Evolutionary conservation across 2,329 filamentous ascomycete genomes (phyloP).

Genomic region (Aspergillus puulaauensis): DNA sequence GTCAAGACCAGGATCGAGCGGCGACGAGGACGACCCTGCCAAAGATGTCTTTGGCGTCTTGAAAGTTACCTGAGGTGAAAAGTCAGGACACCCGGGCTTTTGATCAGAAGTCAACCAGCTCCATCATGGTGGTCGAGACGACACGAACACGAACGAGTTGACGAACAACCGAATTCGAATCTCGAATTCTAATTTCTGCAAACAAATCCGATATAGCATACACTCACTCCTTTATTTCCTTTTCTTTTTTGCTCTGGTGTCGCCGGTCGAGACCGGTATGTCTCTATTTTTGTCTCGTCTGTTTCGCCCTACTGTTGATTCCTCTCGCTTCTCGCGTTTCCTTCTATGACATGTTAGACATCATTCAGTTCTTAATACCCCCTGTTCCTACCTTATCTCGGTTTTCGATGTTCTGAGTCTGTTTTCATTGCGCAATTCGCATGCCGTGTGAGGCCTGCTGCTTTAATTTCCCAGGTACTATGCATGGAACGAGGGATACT

Average conservation of each 20-base stretch:
- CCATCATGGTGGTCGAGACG: neutral
- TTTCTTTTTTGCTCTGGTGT: slow-evolving; percentile 1
- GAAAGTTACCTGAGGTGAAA: slow-evolving; percentile 29
- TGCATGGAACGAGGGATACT: neutral
- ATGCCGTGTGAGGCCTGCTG: neutral
- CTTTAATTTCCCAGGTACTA: neutral
- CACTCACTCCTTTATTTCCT: slow-evolving; percentile 3
- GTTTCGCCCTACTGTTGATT: neutral
- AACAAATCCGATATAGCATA: slow-evolving; percentile 8
- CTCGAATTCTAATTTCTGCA: neutral
- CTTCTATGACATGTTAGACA: neutral
- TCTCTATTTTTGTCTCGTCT: neutral
- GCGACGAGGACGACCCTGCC: slow-evolving; percentile 19
- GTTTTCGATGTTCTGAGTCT: neutral
- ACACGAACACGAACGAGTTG: slow-evolving; percentile 7
- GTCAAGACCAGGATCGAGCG: slow-evolving; percentile 25
- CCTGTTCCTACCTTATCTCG: neutral
- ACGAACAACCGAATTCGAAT: neutral
- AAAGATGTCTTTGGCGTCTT: slow-evolving; percentile 43
- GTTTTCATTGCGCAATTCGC: neutral
- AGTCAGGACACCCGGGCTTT: no score
- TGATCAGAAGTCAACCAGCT: neutral
- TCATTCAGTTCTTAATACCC: neutral
- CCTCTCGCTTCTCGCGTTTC: neutral
- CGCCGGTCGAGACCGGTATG: slow-evolving; percentile 9